Evolutionary conservation across 768 basidiomycete genomes (phyloP), one percentile per base, ranked within the genome.

Genomic region (Collybiopsis luxurians): DNA sequence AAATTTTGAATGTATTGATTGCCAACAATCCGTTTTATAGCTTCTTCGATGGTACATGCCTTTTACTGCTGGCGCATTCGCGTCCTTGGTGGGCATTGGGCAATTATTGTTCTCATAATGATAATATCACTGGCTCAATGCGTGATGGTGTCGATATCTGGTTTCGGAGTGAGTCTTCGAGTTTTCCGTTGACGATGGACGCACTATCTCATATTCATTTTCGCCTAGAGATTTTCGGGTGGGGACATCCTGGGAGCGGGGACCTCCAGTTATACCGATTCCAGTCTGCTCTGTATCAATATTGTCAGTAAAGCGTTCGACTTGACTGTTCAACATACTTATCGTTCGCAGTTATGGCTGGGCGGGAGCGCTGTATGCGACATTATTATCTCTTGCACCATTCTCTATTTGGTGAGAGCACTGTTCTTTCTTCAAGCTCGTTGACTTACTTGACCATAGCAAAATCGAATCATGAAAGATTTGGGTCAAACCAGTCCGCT

Each of bases 31-130:
- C 7, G 6, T 21, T 26, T 52, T 26, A 11, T 15, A 43, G 53
- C 26, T 56, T 39, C 56, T 63, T 52, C 62, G 59, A 40, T 21
- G 58, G 12, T 51, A 5, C 50, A 39, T 17, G 11, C 4, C 15
- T 67, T 67, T 49, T 67, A 63, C 38, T 64, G 59, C 28, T 67
- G 66, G 66, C 61, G 66, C 34, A 67, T 65, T 5, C 61, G 59
- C 53, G 54, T 61, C 30, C 55, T 67, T 7, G 60, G 60, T 4
- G 40, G 52, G 15, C 26, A 30, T 13, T 43, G 42, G 40, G 19
- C 26, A 5, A 42, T 54, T 5, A 49, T 58, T 5, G 44, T 53
- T 17, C 31, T 62, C 17, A 36, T 63, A 27, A 59, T 62, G 19
- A 49, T 57, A 17, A 39, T 57, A 7, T 60, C 59, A 12, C 3